Conservation (phyloP, 352 stramenopile genomes). For the Pythium rishiriense region DNA sequence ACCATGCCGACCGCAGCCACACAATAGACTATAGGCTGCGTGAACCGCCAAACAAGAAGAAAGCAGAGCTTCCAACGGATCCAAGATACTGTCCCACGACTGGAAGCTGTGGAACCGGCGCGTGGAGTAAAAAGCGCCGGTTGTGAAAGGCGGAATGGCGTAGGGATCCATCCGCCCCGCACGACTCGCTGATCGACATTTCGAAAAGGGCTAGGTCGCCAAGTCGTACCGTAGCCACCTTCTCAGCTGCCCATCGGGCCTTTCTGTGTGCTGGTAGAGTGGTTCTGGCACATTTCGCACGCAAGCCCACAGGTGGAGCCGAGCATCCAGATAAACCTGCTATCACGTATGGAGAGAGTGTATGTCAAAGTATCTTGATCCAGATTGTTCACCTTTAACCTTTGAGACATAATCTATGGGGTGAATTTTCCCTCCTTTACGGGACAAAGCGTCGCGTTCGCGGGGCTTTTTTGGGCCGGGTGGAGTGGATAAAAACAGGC, state of each 20-base stretch:
- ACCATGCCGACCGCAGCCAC: background rate
- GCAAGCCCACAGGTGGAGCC: slow-evolving; percentile 11
- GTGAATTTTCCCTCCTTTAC: slow-evolving; percentile 18
- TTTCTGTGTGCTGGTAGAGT: slow-evolving; percentile 18
- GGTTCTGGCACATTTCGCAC: slow-evolving; percentile 18
- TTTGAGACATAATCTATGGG: slow-evolving; percentile 15
- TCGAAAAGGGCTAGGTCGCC: slow-evolving; percentile 8
- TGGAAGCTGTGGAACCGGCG: background rate
- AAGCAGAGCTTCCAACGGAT: background rate
- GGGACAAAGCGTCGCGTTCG: slow-evolving; percentile 14
- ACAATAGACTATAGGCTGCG: background rate
- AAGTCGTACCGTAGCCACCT: background rate
- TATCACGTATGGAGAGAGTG: slow-evolving; percentile 11
- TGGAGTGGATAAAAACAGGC: slow-evolving; percentile 10
- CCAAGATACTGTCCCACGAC: background rate
- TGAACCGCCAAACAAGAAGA: background rate
- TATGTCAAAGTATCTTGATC: no score
- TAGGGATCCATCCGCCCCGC: slow-evolving; percentile 5
- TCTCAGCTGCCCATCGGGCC: slow-evolving; percentile 24
- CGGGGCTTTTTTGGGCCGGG: slow-evolving; percentile 1
- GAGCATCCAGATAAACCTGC: slow-evolving; percentile 12
- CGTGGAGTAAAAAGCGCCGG: slow-evolving; percentile 7
- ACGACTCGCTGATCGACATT: slow-evolving; percentile 3
- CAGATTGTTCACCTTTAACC: no score
- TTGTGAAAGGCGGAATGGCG: slow-evolving; percentile 6